Conservation (phyloP, 202 grass and related monocot genomes). For the Digitaria exilis region DNA sequence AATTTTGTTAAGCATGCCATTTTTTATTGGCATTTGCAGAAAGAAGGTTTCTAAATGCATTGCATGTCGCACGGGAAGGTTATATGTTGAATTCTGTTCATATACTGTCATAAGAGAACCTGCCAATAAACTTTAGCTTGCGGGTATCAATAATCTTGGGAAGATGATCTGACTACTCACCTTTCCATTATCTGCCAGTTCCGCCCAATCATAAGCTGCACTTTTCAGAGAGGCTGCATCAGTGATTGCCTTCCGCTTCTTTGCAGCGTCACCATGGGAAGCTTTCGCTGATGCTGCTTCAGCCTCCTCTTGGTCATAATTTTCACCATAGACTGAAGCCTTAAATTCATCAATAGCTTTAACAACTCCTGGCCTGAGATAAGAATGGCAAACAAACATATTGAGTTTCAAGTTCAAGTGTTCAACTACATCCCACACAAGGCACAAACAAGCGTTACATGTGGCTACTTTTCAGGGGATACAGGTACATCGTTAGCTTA, state of each 20-base stretch:
- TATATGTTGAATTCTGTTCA: neutral
- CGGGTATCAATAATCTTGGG: neutral
- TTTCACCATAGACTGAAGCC: constrained; percentile 79
- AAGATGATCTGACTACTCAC: constrained; percentile 38
- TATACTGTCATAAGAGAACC: neutral
- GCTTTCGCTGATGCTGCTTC: constrained; percentile 50
- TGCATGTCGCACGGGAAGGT: neutral
- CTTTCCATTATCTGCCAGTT: constrained; percentile 87
- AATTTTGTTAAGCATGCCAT: neutral
- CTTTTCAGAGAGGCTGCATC: constrained; percentile 60
- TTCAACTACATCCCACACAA: constrained; percentile 21
- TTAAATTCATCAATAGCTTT: constrained; percentile 85
- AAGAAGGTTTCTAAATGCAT: neutral
- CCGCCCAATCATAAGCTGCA: constrained; percentile 72
- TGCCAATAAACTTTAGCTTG: neutral
- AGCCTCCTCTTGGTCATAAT: constrained; percentile 80
- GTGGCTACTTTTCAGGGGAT: neutral
- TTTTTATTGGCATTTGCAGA: neutral
- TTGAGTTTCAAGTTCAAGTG: neutral
- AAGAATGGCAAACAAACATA: neutral
- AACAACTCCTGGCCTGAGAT: constrained; percentile 65
- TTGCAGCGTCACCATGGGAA: constrained; percentile 48
- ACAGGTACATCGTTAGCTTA: constrained; percentile 2
- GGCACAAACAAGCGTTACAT: constrained; percentile 10
- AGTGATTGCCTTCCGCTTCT: constrained; percentile 74